Percentiles rank a stretch among this genome's conserved stretches.
These are phyloP conservation scores for Penicillium sp. DNA, from an alignment of 2,329 filamentous ascomycete species.

Conservation along the genomic window DNA sequence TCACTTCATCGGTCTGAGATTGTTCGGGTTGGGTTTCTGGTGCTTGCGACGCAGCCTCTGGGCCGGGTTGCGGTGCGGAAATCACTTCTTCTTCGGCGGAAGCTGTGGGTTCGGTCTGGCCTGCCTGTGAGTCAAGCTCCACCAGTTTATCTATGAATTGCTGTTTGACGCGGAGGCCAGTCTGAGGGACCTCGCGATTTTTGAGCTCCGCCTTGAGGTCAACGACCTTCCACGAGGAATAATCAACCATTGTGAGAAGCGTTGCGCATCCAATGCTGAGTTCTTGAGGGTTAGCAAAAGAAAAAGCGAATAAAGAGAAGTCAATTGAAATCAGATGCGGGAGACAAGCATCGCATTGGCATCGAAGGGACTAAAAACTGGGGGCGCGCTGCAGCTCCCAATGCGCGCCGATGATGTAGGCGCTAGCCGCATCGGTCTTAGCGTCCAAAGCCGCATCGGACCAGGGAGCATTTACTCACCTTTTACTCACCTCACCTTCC, in stretches of 20 bases:
- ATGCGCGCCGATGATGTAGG: slow-evolving; percentile 26
- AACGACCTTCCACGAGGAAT: slow-evolving; percentile 67
- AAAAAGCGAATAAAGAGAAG: neutral
- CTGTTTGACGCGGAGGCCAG: slow-evolving; percentile 70
- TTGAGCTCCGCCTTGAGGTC: slow-evolving; percentile 77
- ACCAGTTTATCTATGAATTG: slow-evolving; percentile 65
- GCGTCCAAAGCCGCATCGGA: neutral
- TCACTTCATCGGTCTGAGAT: slow-evolving; percentile 10
- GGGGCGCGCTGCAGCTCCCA: slow-evolving; percentile 21
- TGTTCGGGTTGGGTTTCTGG: slow-evolving; percentile 19
- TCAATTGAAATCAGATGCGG: neutral
- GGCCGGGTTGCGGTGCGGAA: slow-evolving; percentile 3
- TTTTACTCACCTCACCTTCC: too few relatives aligned
- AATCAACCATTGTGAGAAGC: slow-evolving; percentile 51
- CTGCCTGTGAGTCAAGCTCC: slow-evolving; percentile 41
- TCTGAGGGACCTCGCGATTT: slow-evolving; percentile 66
- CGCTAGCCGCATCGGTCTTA: slow-evolving; percentile 15
- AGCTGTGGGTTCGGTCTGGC: slow-evolving; percentile 27
- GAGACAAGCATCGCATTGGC: neutral
- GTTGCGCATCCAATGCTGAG: slow-evolving; percentile 10
- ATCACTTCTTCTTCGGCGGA: slow-evolving; percentile 11
- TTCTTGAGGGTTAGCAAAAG: neutral
- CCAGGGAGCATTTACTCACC: neutral
- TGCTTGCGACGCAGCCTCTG: slow-evolving; percentile 11
- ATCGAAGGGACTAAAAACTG: slow-evolving; percentile 16